Evolutionary conservation across 2,329 filamentous ascomycete species (phyloP), one percentile per base, ranked within the genome.

Genomic region (Aspergillus sp.): DNA sequence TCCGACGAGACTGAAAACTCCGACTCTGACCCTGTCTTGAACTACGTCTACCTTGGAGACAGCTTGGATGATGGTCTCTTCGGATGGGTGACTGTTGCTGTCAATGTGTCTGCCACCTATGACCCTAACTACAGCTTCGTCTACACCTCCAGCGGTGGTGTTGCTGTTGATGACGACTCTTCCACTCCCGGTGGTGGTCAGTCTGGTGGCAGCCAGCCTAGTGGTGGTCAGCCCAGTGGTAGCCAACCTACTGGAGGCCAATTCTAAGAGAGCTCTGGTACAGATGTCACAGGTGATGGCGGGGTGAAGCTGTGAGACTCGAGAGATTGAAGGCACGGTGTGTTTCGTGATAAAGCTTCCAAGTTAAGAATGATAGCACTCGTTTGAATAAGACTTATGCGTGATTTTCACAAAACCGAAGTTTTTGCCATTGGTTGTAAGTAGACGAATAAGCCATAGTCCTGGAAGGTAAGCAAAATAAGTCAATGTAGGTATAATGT

Each of bases 21-120:
- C 15, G 59, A 55, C 32, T 64, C 61, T 2, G 65, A 67, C 30
- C 65, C 65, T 0, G 55, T 65, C n/a, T 50, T 65, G 30, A 30
- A 64, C 32, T 67, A 64, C 39, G 63, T 60, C 8, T 45, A 58
- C 8, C 58, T 66, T 19, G 65, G 63, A 5, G 57, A 66, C 9
- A 21, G 19, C 2, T 15, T 65, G 9, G 36, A 55, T n/a, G 45
- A 66, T 32, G 65, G 65, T 13, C 43, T 66, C 36, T 60, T 63
- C 25, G 63, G 54, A 4, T 66, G 65, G 65, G 50, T 61, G 21
- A 65, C 65, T 5, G 23, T 66, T 17, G 65, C 54, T 36, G 60
- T 66, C 15, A 63, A 66, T 19, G 49, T 58, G 5, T 60, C 60
- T 9, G 61, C 61, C 10, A 63, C 51, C 25, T 59, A 63, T 45